Percentiles rank a stretch among this genome's conserved stretches.
These are phyloP conservation scores for Candida sanyaensis DNA, from an alignment of 1,139 yeast species.

Conservation along the genomic window DNA sequence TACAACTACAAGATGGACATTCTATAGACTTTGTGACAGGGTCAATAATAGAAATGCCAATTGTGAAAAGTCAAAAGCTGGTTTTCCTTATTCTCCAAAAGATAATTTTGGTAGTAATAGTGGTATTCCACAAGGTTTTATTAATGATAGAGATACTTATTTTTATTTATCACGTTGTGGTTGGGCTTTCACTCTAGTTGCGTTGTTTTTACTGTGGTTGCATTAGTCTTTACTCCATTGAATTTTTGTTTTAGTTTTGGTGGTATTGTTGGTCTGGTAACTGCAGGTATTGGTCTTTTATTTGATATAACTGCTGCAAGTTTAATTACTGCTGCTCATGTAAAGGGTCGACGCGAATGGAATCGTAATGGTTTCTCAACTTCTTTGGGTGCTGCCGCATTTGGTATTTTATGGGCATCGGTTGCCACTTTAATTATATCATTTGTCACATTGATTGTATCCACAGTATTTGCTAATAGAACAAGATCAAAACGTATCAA, in stretches of 20 bases:
- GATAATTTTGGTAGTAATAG: constrained; percentile 49
- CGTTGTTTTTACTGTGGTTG: constrained; percentile 53
- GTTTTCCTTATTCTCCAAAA: constrained; percentile 67
- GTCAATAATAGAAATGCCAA: constrained; percentile 34
- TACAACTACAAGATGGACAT: constrained; percentile 62
- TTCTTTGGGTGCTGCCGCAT: constrained; percentile 54
- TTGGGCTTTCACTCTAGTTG: constrained; percentile 67
- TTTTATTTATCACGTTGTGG: constrained; percentile 68
- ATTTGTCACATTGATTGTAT: constrained; percentile 10
- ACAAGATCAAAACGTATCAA: constrained; percentile 2
- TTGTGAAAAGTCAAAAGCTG: constrained; percentile 55
- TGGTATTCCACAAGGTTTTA: constrained; percentile 52
- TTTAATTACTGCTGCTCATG: constrained; percentile 64
- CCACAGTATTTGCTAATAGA: constrained; percentile 8
- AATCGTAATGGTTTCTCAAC: constrained; percentile 47
- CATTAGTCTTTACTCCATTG: constrained; percentile 30
- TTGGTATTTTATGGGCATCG: constrained; percentile 61
- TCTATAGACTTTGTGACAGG: constrained; percentile 62
- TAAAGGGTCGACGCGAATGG: constrained; percentile 61
- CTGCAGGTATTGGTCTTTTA: constrained; percentile 44
- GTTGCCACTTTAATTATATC: constrained; percentile 15
- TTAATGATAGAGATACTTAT: constrained; percentile 46
- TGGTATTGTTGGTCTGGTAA: constrained; percentile 28
- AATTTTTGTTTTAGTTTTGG: constrained; percentile 17
- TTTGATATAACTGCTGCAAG: constrained; percentile 61